Evolutionary conservation across 2,329 filamentous ascomycete genomes (phyloP).

Genomic region (Diaporthe capsici): DNA sequence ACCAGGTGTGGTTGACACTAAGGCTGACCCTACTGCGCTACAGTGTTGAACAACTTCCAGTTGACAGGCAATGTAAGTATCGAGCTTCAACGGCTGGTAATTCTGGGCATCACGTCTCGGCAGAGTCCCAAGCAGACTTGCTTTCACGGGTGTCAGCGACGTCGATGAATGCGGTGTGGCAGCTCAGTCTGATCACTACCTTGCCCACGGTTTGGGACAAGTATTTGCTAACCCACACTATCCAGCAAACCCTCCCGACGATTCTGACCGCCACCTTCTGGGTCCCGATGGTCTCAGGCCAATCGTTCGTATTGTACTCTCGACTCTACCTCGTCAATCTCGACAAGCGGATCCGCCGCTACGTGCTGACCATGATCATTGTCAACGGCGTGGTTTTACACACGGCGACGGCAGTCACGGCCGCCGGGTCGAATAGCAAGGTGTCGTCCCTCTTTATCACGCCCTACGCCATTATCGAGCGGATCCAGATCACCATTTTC

Average conservation of each 20-base stretch:
- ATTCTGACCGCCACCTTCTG: conserved; percentile 63
- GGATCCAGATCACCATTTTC: conserved; percentile 69
- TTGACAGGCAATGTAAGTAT: conserved; percentile 39
- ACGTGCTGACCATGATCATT: conserved; percentile 71
- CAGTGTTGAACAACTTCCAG: conserved; percentile 54
- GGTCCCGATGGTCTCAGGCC: conserved; percentile 72
- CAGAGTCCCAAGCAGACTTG: not conserved
- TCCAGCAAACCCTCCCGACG: conserved; percentile 50
- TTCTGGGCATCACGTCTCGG: not conserved
- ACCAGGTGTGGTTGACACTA: conserved; percentile 38
- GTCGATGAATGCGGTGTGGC: too few relatives aligned
- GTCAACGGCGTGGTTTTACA: conserved; percentile 67
- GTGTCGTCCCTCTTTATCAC: conserved; percentile 51
- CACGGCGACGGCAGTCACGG: conserved; percentile 66
- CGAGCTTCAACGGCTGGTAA: not conserved
- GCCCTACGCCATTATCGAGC: conserved; percentile 64
- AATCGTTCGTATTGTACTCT: conserved; percentile 73
- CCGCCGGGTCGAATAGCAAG: conserved; percentile 63
- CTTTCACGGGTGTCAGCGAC: not conserved
- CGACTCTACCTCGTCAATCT: conserved; percentile 71
- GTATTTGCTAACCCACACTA: conserved; percentile 2
- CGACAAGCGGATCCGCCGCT: conserved; percentile 61
- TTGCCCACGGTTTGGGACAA: not conserved
- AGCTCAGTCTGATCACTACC: not conserved
- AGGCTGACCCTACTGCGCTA: conserved; percentile 55